Base-by-base conservation (phyloP, 75 land plant genomes). In the Pinus albicaulis region DNA sequence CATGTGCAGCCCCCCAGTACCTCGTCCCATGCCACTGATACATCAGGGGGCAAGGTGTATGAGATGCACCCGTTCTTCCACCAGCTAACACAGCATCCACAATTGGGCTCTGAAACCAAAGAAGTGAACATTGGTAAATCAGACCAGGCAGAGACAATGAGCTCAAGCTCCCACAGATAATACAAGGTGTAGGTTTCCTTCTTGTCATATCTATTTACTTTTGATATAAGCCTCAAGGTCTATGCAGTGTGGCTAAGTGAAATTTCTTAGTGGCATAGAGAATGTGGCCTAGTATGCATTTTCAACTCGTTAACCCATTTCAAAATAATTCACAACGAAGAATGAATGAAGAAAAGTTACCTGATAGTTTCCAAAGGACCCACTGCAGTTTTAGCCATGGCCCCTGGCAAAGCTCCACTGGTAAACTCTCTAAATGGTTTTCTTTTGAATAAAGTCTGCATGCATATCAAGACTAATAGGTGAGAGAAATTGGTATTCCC, bases 1-100 rank as follows among this genome's bases (percentile, higher is more conserved):
- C 97, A 82, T 94, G 90, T n/a, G 94, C 86, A 41, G 97, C 97
- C 15, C 97, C 97, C 97, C 90, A 91, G 55, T 90, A 90, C 57
- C 83, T 71, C 14, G 82, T 86, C 24, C 91, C 89, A 72, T 93
- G 90, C 96, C 93, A 91, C 57, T 89, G 72, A 60, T 89, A 93
- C 96, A 93, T 93, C 24, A 93, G 36, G 17, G 96, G 96, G 76
- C 90, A 91, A 12, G 38, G 56, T 11, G 76, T 55, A 25, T 87
- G 82, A 5, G 92, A 80, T 26, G 90, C 87, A 55, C 90, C 90
- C 31, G 86, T 83, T 61, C 96, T 69, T 26, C 96, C 94, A 13
- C 87, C 94, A 13, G 92, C 94, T 36, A 93, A 52, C 12, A 91
- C 62, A 36, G 96, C 96, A 76, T 91, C 84, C 14, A 89, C 89